Evolutionary conservation across 768 basidiomycete genomes (phyloP), one percentile per base, ranked within the genome.

Genomic region (Leccinellum albellum): DNA sequence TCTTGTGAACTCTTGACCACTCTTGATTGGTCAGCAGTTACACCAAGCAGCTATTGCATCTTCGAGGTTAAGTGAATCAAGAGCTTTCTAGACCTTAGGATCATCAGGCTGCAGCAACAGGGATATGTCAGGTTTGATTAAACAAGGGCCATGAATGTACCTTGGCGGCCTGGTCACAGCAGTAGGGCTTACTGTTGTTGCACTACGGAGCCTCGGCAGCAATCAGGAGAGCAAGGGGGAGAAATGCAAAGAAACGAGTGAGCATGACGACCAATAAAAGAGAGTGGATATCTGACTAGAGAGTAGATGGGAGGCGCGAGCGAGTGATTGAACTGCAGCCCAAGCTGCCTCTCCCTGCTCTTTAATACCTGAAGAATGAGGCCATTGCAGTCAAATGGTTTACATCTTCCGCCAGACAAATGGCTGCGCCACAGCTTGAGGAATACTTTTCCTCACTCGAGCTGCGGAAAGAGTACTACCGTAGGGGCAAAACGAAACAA

Each of bases 201-300:
- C 42, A 44, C 42, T 44, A 2, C n/a, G 37, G 42, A 21, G 42
- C n/a, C 12, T 21, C 12, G n/a, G 63, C 63, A 20, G 59, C 48
- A 23, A 24, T 58, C 2, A 64, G 37, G 23, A 62, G 48, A 51
- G 58, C 67, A 8, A 68, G 37, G 17, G 60, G 59, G 4, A 61
- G 24, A 24, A 66, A 44, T 42, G 67, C 51, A n/a, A 61, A 14
- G 51, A 64, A 13, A 4, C 60, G 64, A 55, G 66, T 47, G 24
- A 67, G 61, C 65, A 66, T 66, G 12, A 2, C 17, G 24, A 23
- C 8, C 6, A 20, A 13, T 44, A 9, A 4, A n/a, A 40, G 31
- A 15, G 7, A 24, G 28, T 3, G 15, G 26, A 17, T 12, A 3
- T 7, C 21, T 35, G 47, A 29, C 31, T 21, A 20, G 42, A 44